These are phyloP conservation scores for Backusella macrospora DNA, from an alignment of 192 early-diverging fungal species.

Conservation along the genomic window DNA sequence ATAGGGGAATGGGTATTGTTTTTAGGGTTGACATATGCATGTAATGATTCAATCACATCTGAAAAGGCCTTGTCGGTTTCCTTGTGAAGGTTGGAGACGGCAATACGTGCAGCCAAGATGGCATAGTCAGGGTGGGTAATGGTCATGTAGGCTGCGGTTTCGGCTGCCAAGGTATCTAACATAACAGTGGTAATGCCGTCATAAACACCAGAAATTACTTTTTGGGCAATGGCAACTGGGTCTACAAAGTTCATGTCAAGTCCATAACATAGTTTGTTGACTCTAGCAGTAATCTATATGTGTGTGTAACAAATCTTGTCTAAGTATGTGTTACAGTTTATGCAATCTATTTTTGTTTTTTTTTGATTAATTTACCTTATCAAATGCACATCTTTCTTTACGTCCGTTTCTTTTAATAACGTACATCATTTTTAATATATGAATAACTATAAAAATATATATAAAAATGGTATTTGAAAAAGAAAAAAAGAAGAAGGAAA, in stretches of 20 bases:
- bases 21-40: slow-evolving; percentile 89
- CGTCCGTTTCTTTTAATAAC: slow-evolving; percentile 66
- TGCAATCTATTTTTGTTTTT: not conserved
- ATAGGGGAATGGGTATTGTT: slow-evolving; percentile 85
- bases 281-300: slow-evolving; percentile 76
- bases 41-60: slow-evolving; percentile 81
- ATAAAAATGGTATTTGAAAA: no score
- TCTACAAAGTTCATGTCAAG: slow-evolving; percentile 95
- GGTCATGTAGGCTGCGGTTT: slow-evolving; percentile 88
- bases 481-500: not conserved
- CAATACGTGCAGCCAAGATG: slow-evolving; percentile 96
- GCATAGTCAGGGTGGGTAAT: slow-evolving; percentile 98
- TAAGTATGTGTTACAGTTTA: slow-evolving; percentile 1
- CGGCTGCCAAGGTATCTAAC: slow-evolving; percentile 87
- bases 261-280: slow-evolving; percentile 96
- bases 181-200: slow-evolving; percentile 86
- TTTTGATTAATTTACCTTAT: slow-evolving; percentile 69
- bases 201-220: slow-evolving; percentile 89
- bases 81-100: slow-evolving; percentile 94
- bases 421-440: not conserved
- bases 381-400: slow-evolving; percentile 92
- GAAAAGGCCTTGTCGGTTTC: slow-evolving; percentile 87
- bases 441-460: not conserved
- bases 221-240: slow-evolving; percentile 89
- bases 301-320: not conserved